Evolutionary conservation across 345 rosid genomes (phyloP).

Genomic region (Moringa oleifera): DNA sequence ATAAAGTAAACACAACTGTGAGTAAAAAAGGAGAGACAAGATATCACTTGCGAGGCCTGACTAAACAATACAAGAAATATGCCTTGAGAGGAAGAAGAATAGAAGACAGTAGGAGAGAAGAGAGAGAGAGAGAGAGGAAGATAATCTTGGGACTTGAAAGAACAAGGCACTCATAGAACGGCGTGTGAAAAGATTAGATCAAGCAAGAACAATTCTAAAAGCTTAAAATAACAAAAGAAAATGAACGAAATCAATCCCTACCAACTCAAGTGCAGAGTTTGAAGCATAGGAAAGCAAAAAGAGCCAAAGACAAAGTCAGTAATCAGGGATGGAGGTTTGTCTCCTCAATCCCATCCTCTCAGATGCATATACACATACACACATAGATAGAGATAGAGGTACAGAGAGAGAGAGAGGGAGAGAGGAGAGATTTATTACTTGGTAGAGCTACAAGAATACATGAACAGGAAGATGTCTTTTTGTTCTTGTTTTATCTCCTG

Average conservation of each 20-base stretch:
- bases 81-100: constrained; percentile 22
- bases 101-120: constrained; percentile 22
- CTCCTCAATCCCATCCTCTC: too few relatives aligned
- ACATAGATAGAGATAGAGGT: neutral
- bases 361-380: constrained; percentile 5
- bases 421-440: too few relatives aligned
- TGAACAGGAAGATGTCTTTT: constrained; percentile 19
- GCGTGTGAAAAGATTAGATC: constrained; percentile 22
- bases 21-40: constrained; percentile 40
- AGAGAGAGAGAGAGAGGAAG: constrained; percentile 19
- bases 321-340: constrained; percentile 48
- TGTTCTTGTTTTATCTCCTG: too few relatives aligned
- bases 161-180: constrained; percentile 27
- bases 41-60: constrained; percentile 41
- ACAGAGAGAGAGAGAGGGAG: constrained; percentile 15
- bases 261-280: too few relatives aligned
- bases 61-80: constrained; percentile 37
- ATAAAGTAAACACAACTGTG: constrained; percentile 27
- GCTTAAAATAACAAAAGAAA: constrained; percentile 3
- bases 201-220: constrained; percentile 7
- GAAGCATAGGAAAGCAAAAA: too few relatives aligned
- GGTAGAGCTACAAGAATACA: too few relatives aligned
- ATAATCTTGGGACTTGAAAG: constrained; percentile 56
- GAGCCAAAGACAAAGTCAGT: constrained; percentile 36
- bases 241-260: too few relatives aligned